Base-by-base conservation (phyloP, 2,329 filamentous ascomycete genomes). In the Parastagonospora nodorum region DNA sequence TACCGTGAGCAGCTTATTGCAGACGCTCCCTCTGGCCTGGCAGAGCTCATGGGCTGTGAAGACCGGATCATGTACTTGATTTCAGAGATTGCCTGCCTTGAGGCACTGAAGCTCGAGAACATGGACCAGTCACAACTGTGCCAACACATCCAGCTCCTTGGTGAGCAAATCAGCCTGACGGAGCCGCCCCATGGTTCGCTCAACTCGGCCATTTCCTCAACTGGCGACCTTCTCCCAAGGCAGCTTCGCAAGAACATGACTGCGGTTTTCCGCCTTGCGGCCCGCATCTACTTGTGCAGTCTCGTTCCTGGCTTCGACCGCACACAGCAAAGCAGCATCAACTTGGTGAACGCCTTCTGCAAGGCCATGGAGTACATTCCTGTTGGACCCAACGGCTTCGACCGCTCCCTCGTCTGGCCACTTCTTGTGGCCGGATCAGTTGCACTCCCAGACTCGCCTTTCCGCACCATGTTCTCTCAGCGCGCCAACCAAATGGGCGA, bases 1-100 rank as follows among this genome's bases (percentile, higher is more conserved):
- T 99, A 97, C 77, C 88, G 94, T 42, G 88, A 94, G 73, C 96
- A 97, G 81, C 90, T 96, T 73, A 84, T 96, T 44, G 78, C 74
- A 42, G 77, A 79, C 19, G 76, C 81, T 5, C 77, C 78, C 2
- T 89, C 90, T 8, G 94, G 94, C 9, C 83, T 99, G 32, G 87
- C 88, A 45, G 92, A 96, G 78, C 83, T 97, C 44, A 97, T 97
- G 92, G 94, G 94, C 62, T 97, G 94, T 74, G 93, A 97, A 58
- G 94, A 99, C 76, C 86, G 87, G 16, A 89, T 97, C 75, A 97
- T 99, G 92, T 97, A 96, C 74, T 82, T 97, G 65, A 96, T 99
- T 72, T 96, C 92, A 2, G 94, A 99, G 77, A 96, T 97, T 65
- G 90, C 93, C 47, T 97, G 94, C 75, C 85, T 99, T 45, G 94